Evolutionary conservation across 768 basidiomycete species (phyloP), one percentile per base, ranked within the genome.

Genomic region (Mycena indigotica): DNA sequence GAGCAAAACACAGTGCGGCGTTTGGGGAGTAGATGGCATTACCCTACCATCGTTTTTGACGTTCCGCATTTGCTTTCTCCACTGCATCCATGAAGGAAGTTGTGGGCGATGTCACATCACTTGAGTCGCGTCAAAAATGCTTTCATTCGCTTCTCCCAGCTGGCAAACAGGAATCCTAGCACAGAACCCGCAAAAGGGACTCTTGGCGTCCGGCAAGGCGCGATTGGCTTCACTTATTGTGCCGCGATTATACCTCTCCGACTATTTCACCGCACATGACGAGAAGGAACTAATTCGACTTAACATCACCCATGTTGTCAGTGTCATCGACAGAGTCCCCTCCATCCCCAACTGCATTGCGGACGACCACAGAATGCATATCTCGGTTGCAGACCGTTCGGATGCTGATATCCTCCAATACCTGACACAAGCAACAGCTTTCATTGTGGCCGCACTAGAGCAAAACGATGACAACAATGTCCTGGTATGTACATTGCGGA

Each of bases 221-320:
- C 51, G 58, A 5, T 23, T 24, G 15, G 58, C 58, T 12, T 53
- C 48, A 16, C 55, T 60, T 2, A 63, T 98, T 61, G 61, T 73
- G 3, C 74, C 77, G 13, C 73, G 78, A 24, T 72, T 91, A 19
- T 91, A 85, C 65, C 82, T 91, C 52, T 83, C 87, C 2, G 86
- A 85, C 63, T 79, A 80, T 49, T 72, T 71, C 62, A 84, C 83
- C 10, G 89, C 86, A n/a, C 69, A 70, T 23, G 70, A 83, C 64
- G 68, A 67, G 8, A 73, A 75, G 3, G 76, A 77, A 53, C 72
- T 89, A 17, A 58, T 62, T 17, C 72, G 71, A 19, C 78, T 89
- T 6, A 87, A 86, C 5, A 82, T 91, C 61, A 92, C 90, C 1
- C 91, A 92, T 72, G 74, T 92, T 58, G 70, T 92, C 25, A 87